These are phyloP conservation scores for Daldinia bambusicola DNA, from an alignment of 495 filamentous ascomycete genomes.

Conservation along the genomic window DNA sequence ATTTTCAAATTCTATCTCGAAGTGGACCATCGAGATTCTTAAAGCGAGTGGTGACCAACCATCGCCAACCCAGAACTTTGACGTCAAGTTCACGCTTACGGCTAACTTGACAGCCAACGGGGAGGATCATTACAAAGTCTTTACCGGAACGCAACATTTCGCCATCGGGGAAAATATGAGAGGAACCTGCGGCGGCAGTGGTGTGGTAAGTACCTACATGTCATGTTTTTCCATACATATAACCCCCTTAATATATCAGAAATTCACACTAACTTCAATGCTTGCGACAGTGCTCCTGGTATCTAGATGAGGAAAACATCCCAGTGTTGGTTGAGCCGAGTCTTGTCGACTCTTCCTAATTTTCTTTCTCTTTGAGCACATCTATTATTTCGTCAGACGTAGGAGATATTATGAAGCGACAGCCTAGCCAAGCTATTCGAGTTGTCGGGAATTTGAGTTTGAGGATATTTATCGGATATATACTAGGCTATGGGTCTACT, in stretches of 20 bases:
- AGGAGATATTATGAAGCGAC: not conserved
- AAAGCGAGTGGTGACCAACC: not conserved
- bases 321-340: conserved; percentile 28
- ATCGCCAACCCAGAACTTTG: conserved; percentile 28
- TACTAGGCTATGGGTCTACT: not conserved
- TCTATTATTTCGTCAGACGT: not conserved
- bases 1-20: conserved; percentile 4
- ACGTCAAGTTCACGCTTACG: conserved; percentile 31
- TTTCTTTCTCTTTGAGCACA: not conserved
- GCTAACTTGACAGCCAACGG: conserved; percentile 16
- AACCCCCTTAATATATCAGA: not conserved
- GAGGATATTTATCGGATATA: not conserved
- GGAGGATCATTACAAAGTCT: conserved; percentile 12
- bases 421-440: not conserved
- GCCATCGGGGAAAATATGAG: conserved; percentile 26
- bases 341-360: not conserved
- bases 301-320: conserved; percentile 11
- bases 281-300: conserved; percentile 31
- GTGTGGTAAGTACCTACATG: conserved; percentile 22
- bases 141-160: conserved; percentile 32
- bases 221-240: not conserved
- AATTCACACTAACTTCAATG: conserved; percentile 5
- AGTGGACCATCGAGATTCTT: conserved; percentile 33
- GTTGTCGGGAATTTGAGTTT: not conserved
- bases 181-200: conserved; percentile 33